These are phyloP conservation scores for Emergomyces africanus DNA, from an alignment of 2,329 filamentous ascomycete species.

Conservation along the genomic window DNA sequence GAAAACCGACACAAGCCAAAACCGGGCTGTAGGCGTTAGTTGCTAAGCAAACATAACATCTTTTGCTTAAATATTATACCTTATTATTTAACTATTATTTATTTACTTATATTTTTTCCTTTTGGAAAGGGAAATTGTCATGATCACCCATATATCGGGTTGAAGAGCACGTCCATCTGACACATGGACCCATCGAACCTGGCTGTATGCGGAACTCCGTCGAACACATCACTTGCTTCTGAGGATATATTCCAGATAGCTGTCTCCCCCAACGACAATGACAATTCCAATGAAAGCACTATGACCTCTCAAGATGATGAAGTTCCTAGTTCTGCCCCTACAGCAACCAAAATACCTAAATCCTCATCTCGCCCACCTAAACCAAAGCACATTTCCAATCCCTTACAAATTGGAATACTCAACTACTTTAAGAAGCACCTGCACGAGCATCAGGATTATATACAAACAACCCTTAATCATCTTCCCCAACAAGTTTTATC, in stretches of 20 bases:
- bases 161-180: not conserved
- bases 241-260: not conserved
- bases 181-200: not conserved
- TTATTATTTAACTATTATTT: not conserved
- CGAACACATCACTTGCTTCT: not conserved
- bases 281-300: not conserved
- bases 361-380: not conserved
- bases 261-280: not conserved
- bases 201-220: not conserved
- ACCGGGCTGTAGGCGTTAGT: not conserved
- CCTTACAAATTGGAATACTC: not conserved
- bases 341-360: not conserved
- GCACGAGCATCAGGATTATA: slow-evolving; percentile 10
- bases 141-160: not conserved
- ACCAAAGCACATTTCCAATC: not conserved
- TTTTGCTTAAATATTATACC: not conserved
- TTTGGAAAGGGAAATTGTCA: not conserved
- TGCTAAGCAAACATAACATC: not conserved
- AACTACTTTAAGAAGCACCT: slow-evolving; percentile 15
- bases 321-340: not conserved
- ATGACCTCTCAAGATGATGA: not conserved
- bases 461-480: slow-evolving; percentile 5
- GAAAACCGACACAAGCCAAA: not conserved
- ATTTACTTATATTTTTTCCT: not conserved
- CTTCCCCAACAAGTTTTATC: slow-evolving; percentile 3